Conservation (phyloP, 441 rosid species). For the Monsonia emarginata region DNA sequence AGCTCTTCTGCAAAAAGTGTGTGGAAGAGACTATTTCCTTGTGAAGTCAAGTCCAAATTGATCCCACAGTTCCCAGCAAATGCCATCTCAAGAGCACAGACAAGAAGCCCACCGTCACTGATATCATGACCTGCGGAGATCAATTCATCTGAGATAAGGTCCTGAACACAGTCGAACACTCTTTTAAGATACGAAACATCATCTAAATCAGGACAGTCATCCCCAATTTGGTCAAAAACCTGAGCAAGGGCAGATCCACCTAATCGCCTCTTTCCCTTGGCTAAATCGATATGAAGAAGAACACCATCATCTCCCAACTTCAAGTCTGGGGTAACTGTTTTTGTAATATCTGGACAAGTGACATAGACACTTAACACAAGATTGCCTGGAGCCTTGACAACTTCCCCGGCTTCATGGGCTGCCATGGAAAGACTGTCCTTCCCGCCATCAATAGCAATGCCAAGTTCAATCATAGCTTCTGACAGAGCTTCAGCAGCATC, state of each 20-base stretch:
- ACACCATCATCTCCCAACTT: constrained; percentile 68
- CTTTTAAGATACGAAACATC: constrained; percentile 64
- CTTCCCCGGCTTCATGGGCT: constrained; percentile 67
- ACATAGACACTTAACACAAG: constrained; percentile 82
- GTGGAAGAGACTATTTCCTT: constrained; percentile 54
- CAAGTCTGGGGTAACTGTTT: constrained; percentile 82
- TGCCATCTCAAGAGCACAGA: constrained; percentile 80
- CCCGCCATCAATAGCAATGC: constrained; percentile 94
- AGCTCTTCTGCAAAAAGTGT: constrained; percentile 82
- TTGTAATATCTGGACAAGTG: constrained; percentile 83
- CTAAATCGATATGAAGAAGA: constrained; percentile 74
- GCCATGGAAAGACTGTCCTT: constrained; percentile 97
- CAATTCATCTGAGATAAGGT: constrained; percentile 44
- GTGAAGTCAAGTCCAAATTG: constrained; percentile 40
- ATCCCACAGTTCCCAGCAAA: constrained; percentile 87
- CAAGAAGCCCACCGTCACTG: constrained; percentile 82
- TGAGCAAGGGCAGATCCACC: constrained; percentile 96
- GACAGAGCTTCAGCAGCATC: constrained; percentile 77
- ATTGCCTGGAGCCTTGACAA: constrained; percentile 93
- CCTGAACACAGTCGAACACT: constrained; percentile 63
- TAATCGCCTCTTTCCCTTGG: constrained; percentile 68
- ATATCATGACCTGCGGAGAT: constrained; percentile 87
- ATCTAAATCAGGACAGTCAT: constrained; percentile 80
- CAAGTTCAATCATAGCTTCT: constrained; percentile 87
- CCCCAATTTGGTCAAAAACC: constrained; percentile 74